Evolutionary conservation across 148 eudicot species (phyloP).

Genomic region (Arbutus unedo): DNA sequence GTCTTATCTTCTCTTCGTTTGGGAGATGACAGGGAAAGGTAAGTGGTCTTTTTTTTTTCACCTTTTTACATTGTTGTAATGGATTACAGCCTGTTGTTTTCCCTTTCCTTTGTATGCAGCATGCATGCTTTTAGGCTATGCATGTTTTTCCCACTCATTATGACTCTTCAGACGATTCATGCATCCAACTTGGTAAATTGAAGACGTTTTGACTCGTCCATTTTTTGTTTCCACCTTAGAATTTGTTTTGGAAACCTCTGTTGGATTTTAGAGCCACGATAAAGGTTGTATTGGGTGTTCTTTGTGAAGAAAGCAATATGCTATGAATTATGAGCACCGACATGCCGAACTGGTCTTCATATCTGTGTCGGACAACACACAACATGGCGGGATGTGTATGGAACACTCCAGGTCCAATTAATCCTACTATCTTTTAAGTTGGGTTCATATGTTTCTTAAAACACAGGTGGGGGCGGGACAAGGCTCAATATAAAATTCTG

Average conservation of each 20-base stretch:
- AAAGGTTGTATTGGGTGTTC: not conserved
- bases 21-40: constrained; percentile 89
- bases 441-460: not conserved
- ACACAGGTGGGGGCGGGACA: not conserved
- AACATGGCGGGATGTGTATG: not conserved
- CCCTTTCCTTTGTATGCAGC: not conserved
- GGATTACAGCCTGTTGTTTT: not conserved
- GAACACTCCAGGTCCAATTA: not conserved
- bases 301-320: constrained; percentile 3
- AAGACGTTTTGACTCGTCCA: not conserved
- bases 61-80: not conserved
- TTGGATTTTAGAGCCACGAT: not conserved
- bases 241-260: not conserved
- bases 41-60: not conserved
- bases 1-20: constrained; percentile 91
- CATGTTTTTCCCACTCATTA: not conserved
- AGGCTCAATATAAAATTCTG: not conserved
- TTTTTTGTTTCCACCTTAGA: not conserved
- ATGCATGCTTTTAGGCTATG: not conserved
- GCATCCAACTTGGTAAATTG: not conserved
- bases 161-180: not conserved
- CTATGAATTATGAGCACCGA: not conserved
- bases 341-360: not conserved
- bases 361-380: not conserved
- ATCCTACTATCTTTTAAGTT: not conserved